These are phyloP conservation scores for Botrytis fabae DNA, from an alignment of 2,329 filamentous ascomycete species.

Conservation along the genomic window DNA sequence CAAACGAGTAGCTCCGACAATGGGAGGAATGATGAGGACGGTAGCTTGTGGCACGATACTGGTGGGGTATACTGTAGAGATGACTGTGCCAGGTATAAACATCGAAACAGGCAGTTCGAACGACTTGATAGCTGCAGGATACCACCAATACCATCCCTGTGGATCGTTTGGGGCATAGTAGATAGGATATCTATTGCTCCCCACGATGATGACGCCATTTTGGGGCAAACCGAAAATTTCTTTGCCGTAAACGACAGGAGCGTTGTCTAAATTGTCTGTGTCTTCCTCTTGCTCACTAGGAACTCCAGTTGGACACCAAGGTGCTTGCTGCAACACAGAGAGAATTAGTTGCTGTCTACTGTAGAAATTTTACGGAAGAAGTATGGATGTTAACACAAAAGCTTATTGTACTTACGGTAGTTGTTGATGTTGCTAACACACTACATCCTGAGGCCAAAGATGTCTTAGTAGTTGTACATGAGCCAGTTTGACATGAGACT, in stretches of 20 bases:
- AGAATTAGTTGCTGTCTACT: background rate
- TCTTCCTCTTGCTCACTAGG: background rate
- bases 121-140: background rate
- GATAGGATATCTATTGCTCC: background rate
- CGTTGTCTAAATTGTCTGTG: background rate
- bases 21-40: background rate
- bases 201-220: background rate
- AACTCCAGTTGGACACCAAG: slow-evolving; percentile 7
- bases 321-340: background rate
- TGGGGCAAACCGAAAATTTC: background rate
- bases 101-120: background rate
- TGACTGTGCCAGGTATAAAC: background rate
- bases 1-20: background rate
- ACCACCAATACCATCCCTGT: background rate
- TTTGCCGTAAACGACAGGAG: background rate
- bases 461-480: background rate
- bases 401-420: background rate
- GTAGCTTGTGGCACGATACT: background rate
- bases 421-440: background rate
- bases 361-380: background rate
- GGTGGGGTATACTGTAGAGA: background rate
- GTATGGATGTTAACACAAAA: background rate
- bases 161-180: background rate
- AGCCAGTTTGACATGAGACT: background rate
- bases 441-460: background rate